Evolutionary conservation across 371 early-diverging fungal species (phyloP), one percentile per base, ranked within the genome.

Genomic region (Rhizopus sp.): DNA sequence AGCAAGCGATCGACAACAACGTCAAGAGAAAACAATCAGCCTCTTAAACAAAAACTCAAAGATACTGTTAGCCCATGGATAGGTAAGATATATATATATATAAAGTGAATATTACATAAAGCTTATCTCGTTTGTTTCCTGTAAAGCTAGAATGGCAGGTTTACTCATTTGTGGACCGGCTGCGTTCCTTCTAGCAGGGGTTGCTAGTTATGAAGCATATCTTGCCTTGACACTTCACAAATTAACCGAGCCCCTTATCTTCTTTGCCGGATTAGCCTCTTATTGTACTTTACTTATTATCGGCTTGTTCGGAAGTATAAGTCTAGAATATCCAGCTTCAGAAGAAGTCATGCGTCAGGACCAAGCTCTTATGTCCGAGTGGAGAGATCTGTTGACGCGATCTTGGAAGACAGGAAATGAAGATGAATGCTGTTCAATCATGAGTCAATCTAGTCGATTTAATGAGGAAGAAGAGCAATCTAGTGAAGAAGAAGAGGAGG

Each of bases 341-440:
- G 72, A 75, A 23, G 56, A 68, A 57, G 68, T 54, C 13, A 69
- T 75, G 60, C 37, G 71, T 47, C 49, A 64, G 10, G 72, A 75
- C 38, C 57, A 67, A 47, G 41, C 50, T 3, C 58, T 69, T 29
- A 72, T 73, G 73, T 60, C 63, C 12, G 69, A 72, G 52, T 75
- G 75, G 75, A 53, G 62, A 35, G 57, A 65, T 44, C 37, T 76
- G 15, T 32, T 76, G 10, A 68, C 68, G 8, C 62, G 73, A 41
- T 54, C 71, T 15, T 77, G 73, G 73, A 65, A 66, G 31, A 17
- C 34, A 23, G 29, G 16, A 7, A 39, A 17, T 7, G 45, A 44
- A 10, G 57, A 47, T 23, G 63, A 63, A 41, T 45, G 37, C 12
- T 31, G 29, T 7, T 67, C 67, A 17, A 37, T 55, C 7, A 40